Evolutionary conservation across 306 rosid species (phyloP), one percentile per base, ranked within the genome.

Genomic region (Quercus alba): DNA sequence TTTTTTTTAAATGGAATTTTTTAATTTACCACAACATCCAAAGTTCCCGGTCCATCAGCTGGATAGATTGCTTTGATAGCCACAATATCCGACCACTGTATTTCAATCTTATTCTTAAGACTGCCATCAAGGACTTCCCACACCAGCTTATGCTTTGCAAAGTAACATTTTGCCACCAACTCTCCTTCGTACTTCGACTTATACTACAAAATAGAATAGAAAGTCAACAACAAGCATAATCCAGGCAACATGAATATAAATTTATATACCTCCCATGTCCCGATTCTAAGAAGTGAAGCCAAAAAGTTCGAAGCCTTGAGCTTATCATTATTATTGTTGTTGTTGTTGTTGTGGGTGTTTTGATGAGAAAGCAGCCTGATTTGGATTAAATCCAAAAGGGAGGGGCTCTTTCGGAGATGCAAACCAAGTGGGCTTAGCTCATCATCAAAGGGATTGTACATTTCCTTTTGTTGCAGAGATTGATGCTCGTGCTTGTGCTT

Each of bases 51-150:
- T 21, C 23, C 23, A 21, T 21, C 23, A 21, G 0, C 23, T 21
- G 23, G 23, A 21, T 21, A 21, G 23, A 21, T 21, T 21, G 23
- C 23, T 21, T 21, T 21, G 23, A 21, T 21, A 59, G 90, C 97
- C 87, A 87, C 88, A 66, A 93, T 90, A 85, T 93, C 94, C 41
- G 98, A 93, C 98, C 98, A 93, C 56, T 92, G 98, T 31, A 91
- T 91, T 84, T 93, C 98, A 81, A 93, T 93, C 86, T 93, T 93
- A 85, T 90, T 93, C 89, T 93, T 93, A 12, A 93, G 93, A 80
- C 91, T 88, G 19, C 97, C 94, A 79, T 93, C 98, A 79, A 93
- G 94, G 1, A 93, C 98, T 86, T 93, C 98, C 98, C 98, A 93
- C 5, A 91, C 98, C 38, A 93, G 91, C 78, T 91, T 93, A 78